Conservation (phyloP, 345 rosid genomes). For the Microcos paniculata region DNA sequence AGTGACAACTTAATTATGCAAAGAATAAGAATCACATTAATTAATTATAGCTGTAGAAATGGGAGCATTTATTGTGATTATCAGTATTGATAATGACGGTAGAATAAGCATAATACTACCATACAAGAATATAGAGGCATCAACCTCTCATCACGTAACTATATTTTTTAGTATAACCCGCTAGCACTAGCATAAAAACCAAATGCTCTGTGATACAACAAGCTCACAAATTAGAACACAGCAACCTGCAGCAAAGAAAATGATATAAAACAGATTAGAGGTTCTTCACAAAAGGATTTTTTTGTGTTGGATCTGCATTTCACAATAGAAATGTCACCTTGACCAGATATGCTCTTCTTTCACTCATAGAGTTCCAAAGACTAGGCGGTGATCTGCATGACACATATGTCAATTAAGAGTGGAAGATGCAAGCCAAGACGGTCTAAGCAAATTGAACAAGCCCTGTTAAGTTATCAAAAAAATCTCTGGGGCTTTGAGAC, state of each 20-base stretch:
- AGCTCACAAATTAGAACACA: not conserved
- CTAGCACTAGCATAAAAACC: not conserved
- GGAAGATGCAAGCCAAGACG: not conserved
- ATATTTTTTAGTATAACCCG: not conserved
- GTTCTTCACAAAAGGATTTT: not conserved
- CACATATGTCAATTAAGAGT: not conserved
- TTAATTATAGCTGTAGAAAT: not conserved
- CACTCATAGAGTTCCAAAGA: not conserved
- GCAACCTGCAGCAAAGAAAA: slow-evolving; percentile 5
- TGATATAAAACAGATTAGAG: not conserved
- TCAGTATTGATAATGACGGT: not conserved
- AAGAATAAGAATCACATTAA: not conserved
- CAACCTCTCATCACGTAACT: not conserved
- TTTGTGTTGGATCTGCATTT: not conserved
- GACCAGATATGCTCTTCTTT: not conserved
- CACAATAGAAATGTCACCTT: slow-evolving; percentile 2
- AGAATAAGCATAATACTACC: not conserved
- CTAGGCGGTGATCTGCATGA: slow-evolving; percentile 11
- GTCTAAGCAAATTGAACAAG: not conserved
- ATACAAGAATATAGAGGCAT: slow-evolving; percentile 8
- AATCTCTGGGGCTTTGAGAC: not conserved
- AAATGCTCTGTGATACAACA: slow-evolving; percentile 6
- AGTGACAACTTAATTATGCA: not conserved
- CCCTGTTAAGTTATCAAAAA: not conserved
- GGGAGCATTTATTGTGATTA: not conserved